Evolutionary conservation across 306 rosid species (phyloP).

Genomic region (Prunus dulcis): DNA sequence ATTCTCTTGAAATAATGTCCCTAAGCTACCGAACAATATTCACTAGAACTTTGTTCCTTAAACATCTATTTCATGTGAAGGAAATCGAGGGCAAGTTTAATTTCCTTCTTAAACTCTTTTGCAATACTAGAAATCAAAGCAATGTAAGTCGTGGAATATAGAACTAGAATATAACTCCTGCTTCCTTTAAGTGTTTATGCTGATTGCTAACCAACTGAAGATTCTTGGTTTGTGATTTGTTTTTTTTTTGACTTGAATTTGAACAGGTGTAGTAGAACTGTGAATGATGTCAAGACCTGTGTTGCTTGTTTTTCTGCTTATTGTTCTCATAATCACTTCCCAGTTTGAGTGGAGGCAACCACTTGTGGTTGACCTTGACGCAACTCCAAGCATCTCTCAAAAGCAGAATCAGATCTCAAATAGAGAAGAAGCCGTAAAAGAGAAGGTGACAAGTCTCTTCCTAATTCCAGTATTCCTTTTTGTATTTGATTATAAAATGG

Average conservation of each 20-base stretch:
- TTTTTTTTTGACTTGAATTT: slow-evolving; percentile 11
- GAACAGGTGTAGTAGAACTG: slow-evolving; percentile 46
- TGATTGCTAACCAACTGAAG: too few relatives aligned
- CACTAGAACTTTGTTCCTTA: neutral
- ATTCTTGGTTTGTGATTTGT: neutral
- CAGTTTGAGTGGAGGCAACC: slow-evolving; percentile 90
- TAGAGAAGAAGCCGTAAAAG: slow-evolving; percentile 68
- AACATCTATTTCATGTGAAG: neutral
- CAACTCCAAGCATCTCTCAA: slow-evolving; percentile 40
- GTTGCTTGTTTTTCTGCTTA: slow-evolving; percentile 72
- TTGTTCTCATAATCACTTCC: slow-evolving; percentile 82
- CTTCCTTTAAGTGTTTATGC: neutral
- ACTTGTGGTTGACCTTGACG: slow-evolving; percentile 62
- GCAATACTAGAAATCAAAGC: neutral
- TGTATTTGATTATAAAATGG: neutral
- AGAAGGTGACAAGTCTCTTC: slow-evolving; percentile 53
- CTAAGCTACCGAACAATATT: neutral
- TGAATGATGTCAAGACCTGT: slow-evolving; percentile 73
- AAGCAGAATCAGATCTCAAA: slow-evolving; percentile 62
- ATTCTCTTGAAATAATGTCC: neutral
- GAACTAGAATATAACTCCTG: neutral
- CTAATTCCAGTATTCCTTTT: neutral
- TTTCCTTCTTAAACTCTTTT: neutral
- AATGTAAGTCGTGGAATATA: neutral
- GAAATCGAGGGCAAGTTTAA: neutral